These are phyloP conservation scores for Pythium chondricola DNA, from an alignment of 352 stramenopile species.

Conservation along the genomic window DNA sequence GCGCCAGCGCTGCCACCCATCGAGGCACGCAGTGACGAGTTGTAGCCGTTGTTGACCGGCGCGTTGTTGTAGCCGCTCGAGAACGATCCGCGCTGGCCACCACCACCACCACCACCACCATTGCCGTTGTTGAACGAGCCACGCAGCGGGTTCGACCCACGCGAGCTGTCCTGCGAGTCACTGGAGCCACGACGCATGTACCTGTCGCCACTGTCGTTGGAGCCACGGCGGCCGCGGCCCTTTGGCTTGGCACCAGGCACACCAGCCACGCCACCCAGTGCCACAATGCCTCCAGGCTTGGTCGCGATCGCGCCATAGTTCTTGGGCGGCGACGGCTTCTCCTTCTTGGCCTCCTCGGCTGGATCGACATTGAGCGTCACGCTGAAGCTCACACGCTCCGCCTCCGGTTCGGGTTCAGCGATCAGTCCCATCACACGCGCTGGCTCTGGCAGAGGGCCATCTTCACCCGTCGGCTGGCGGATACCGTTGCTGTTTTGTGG, in stretches of 20 bases:
- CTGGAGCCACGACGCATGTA: slow-evolving; percentile 53
- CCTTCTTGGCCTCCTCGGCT: slow-evolving; percentile 59
- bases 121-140: neutral
- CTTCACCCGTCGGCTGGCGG: slow-evolving; percentile 73
- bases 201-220: slow-evolving; percentile 25
- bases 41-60: neutral
- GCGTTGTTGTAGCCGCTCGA: neutral
- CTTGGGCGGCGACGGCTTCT: slow-evolving; percentile 26
- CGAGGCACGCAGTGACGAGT: slow-evolving; percentile 11
- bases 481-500: slow-evolving; percentile 23
- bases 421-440: slow-evolving; percentile 80
- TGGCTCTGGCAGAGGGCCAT: slow-evolving; percentile 59
- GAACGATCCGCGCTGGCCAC: neutral
- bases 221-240: slow-evolving; percentile 25
- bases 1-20: slow-evolving; percentile 17
- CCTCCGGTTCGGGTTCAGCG: slow-evolving; percentile 46
- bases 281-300: slow-evolving; percentile 19
- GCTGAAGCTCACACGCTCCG: slow-evolving; percentile 76
- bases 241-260: slow-evolving; percentile 22
- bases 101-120: neutral
- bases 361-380: slow-evolving; percentile 72
- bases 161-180: slow-evolving; percentile 31
- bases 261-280: no score
- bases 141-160: neutral
- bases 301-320: slow-evolving; percentile 13